Percentiles rank a stretch among this genome's conserved stretches.
Conservation (phyloP, 1,139 yeast genomes). For the Candida neerlandica region DNA sequence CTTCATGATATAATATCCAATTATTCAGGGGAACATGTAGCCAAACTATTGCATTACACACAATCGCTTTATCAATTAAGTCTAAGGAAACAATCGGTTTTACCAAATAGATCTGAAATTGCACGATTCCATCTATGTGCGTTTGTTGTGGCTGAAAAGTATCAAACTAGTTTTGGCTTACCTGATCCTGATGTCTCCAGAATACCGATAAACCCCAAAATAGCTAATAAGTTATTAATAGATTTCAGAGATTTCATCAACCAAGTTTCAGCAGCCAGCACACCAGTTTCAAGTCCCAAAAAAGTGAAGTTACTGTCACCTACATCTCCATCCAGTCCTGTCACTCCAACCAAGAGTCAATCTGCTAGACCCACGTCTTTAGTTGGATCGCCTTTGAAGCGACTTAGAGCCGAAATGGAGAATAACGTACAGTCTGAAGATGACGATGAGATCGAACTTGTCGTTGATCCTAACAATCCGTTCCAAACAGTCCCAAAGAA, state of each 20-base stretch:
- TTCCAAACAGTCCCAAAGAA: slow-evolving; percentile 24
- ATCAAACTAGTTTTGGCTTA: slow-evolving; percentile 41
- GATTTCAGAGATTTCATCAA: slow-evolving; percentile 45
- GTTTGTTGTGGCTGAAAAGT: slow-evolving; percentile 56
- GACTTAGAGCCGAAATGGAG: slow-evolving; percentile 9
- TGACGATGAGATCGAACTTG: not conserved
- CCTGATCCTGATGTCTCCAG: slow-evolving; percentile 50
- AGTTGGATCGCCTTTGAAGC: slow-evolving; percentile 17
- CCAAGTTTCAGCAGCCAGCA: slow-evolving; percentile 31
- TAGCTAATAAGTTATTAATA: slow-evolving; percentile 39
- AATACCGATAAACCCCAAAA: slow-evolving; percentile 61
- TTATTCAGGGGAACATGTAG: slow-evolving; percentile 49
- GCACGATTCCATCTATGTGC: slow-evolving; percentile 72
- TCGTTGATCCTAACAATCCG: slow-evolving; percentile 32
- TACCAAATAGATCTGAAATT: slow-evolving; percentile 54
- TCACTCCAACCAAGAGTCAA: slow-evolving; percentile 13
- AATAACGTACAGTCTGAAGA: not conserved
- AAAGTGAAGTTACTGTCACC: slow-evolving; percentile 10
- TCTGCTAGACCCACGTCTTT: not conserved
- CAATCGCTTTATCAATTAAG: slow-evolving; percentile 55
- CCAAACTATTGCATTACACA: slow-evolving; percentile 49
- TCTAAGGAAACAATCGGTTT: slow-evolving; percentile 48
- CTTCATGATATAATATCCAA: slow-evolving; percentile 54
- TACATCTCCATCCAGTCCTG: slow-evolving; percentile 12
- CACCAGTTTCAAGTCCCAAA: slow-evolving; percentile 30